Conservation (phyloP, 2,329 filamentous ascomycete genomes). For the Onygena corvina region DNA sequence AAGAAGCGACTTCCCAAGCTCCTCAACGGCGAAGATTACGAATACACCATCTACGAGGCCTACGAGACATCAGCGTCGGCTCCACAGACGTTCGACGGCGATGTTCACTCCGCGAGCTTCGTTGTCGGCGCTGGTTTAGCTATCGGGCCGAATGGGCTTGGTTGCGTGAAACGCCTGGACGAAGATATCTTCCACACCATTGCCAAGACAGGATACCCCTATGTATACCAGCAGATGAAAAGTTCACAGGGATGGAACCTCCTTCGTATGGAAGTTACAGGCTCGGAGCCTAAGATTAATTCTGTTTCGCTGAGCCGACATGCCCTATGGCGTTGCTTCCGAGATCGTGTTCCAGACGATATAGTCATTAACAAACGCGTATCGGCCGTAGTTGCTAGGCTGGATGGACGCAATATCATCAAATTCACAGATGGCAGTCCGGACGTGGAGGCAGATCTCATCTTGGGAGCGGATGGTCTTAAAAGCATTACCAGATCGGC, state of each 20-base stretch:
- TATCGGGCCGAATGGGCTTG: constrained; percentile 31
- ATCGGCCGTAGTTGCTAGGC: constrained; percentile 19
- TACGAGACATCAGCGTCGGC: constrained; percentile 21
- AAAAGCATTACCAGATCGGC: constrained; percentile 27
- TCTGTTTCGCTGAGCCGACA: constrained; percentile 30
- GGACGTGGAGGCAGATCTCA: constrained; percentile 29
- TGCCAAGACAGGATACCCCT: constrained; percentile 26
- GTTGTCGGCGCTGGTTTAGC: constrained; percentile 31
- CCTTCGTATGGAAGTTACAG: constrained; percentile 18
- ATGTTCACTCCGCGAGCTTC: constrained; percentile 24
- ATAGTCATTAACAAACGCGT: constrained; percentile 28
- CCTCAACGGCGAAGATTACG: constrained; percentile 16
- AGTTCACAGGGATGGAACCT: constrained; percentile 27
- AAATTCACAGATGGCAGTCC: constrained; percentile 27
- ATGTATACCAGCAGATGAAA: constrained; percentile 24
- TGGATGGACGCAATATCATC: constrained; percentile 21
- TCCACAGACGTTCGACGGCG: constrained; percentile 16
- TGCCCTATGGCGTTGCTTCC: constrained; percentile 29
- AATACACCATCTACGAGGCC: constrained; percentile 32
- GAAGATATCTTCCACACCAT: constrained; percentile 25
- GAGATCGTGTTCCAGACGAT: constrained; percentile 25
- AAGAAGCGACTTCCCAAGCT: constrained; percentile 27
- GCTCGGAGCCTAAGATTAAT: constrained; percentile 17
- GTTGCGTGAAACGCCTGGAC: constrained; percentile 29
- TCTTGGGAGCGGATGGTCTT: constrained; percentile 35